Base-by-base conservation (phyloP, 306 rosid species). In the Leucaena leucocephala region DNA sequence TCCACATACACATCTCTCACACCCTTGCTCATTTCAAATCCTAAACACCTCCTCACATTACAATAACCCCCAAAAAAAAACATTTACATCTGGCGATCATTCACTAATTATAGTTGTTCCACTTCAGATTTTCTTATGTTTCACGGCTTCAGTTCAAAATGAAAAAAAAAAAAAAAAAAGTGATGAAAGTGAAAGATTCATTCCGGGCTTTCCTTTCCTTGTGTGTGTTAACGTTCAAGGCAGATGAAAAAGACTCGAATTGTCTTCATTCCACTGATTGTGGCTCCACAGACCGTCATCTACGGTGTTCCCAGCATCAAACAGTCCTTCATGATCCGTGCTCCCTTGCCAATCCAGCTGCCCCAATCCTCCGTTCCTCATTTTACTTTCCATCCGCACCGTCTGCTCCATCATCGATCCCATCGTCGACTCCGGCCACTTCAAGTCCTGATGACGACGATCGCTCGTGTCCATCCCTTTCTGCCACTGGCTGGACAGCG, bases 211-310 rank as follows among this genome's bases (percentile, higher is more conserved):
- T 13, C 38, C 4, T 68, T 46, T 46, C 52, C 52, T 46, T 46
- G 52, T 36, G 36, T 1, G 7, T 1, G 4, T 27, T 27, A 80
- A 5, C 55, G 2, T 49, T 49, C 85, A 94, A 75, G 98, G 98
- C 13, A 89, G 91, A 81, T 88, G 88, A 82, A 85, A 94, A 80
- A 89, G 95, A 74, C 75, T 64, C 22, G 89, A 72, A 61, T 85
- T 88, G 79, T 89, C 97, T 62, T 83, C 93, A 80, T 94, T 65
- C 98, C 98, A 94, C 36, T 91, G 95, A 85, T 86, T 62, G 12
- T 86, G 97, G 74, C 59, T 84, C 98, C 97, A 94, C 86, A 91
- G 88, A 62, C 88, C 74, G 44, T 94, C 97, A 89, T 94, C 98
- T 50, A 88, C 91, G 82, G 88, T 77, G 85, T 85, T 87, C 7